Percentiles rank a stretch among this genome's conserved stretches.
These are phyloP conservation scores for Xylaria sp. DNA, from an alignment of 2,329 filamentous ascomycete genomes.

Conservation along the genomic window DNA sequence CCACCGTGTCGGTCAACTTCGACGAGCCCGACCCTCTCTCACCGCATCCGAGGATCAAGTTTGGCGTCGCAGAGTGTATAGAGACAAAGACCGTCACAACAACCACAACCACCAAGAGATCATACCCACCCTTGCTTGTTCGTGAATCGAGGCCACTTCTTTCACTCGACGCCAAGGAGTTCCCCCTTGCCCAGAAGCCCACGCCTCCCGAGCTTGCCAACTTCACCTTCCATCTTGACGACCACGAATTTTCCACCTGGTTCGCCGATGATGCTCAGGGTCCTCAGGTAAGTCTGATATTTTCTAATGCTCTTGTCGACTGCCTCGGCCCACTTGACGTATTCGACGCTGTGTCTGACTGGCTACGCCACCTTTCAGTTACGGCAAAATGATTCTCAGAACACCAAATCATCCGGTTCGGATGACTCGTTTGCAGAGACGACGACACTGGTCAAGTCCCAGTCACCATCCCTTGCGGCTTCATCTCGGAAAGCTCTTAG, in stretches of 20 bases:
- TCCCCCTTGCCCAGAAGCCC: slow-evolving; percentile 76
- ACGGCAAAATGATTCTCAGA: slow-evolving; percentile 26
- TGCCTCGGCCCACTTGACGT: slow-evolving; percentile 3
- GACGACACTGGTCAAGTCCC: slow-evolving; percentile 24
- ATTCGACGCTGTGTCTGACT: slow-evolving; percentile 16
- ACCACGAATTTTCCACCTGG: slow-evolving; percentile 47
- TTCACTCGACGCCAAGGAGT: slow-evolving; percentile 79
- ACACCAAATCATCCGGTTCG: slow-evolving; percentile 31
- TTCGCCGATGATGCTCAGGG: slow-evolving; percentile 22
- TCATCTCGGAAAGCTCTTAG: slow-evolving; percentile 33
- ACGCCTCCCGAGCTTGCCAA: slow-evolving; percentile 74
- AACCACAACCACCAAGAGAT: slow-evolving; percentile 81
- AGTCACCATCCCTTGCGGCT: slow-evolving; percentile 23
- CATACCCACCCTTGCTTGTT: slow-evolving; percentile 78
- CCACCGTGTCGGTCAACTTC: slow-evolving; percentile 43
- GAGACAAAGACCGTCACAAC: slow-evolving; percentile 76
- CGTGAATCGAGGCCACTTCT: slow-evolving; percentile 64
- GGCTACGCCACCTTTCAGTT: slow-evolving; percentile 25
- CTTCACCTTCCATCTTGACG: slow-evolving; percentile 66
- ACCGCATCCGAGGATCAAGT: slow-evolving; percentile 42
- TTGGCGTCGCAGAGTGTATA: slow-evolving; percentile 59
- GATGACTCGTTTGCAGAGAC: slow-evolving; percentile 32
- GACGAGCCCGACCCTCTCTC: slow-evolving; percentile 37
- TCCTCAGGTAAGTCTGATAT: slow-evolving; percentile 24
- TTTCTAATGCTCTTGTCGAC: background rate